Base-by-base conservation (phyloP, 331 rosid species). In the Rhamnella rubrinervis region DNA sequence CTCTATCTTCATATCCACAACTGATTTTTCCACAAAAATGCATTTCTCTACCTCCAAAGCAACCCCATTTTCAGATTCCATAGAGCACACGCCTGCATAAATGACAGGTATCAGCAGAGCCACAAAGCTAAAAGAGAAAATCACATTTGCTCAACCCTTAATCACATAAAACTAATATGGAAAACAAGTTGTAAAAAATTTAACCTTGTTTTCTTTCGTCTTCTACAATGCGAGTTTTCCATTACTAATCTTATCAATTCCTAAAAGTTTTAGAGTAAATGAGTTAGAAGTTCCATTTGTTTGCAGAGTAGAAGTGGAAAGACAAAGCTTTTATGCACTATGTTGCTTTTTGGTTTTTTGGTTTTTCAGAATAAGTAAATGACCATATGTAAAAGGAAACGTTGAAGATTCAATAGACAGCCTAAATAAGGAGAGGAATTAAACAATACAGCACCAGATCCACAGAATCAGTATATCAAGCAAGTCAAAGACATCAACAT, bases 1-100 rank as follows among this genome's bases (percentile, higher is more conserved):
- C 74, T 78, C 83, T 55, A 66, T 84, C 19, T 71, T 70, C 70
- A 46, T 50, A 58, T 72, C 78, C 55, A 46, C 38, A 52, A 28
- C 62, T 18, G 75, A 56, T 60, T 39, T 86, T 72, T 66, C 82
- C 67, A 81, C 90, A 65, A 83, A 79, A 61, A 80, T 84, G 75
- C 80, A 79, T 60, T 78, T 93, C 85, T 85, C 91, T 12, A 89
- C 97, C 86, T 87, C 90, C 81, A 81, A 67, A 64, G 63, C 47
- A 57, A 85, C 74, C 70, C 86, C 95, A 58, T 75, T 87, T 69
- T 84, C 87, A 67, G 92, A 83, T 69, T 93, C 95, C 98, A 95
- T 93, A 28, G 39, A 64, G 68, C 62, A 66, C 65, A 63, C 19
- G 72, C 65, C 71, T 53, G 28, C 59, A 39, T 23, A 81, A 62